phyloP scores from a whole-genome alignment of 768 basidiomycete species.

The Leucogyrophana mollusca region DNA sequence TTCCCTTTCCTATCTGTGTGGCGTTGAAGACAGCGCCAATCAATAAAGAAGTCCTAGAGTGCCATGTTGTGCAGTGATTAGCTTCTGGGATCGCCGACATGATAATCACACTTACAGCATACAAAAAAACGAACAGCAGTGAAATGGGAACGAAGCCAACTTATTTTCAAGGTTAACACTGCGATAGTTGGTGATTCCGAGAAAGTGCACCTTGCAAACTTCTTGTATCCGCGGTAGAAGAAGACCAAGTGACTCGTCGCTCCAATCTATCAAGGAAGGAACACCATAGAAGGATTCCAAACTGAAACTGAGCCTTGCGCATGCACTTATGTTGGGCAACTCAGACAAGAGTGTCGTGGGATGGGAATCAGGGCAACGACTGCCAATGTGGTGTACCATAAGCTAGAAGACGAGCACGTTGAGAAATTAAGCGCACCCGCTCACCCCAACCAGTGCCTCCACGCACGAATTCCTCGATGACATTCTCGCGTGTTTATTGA shows the following conservation, averaged over 20 bases:
- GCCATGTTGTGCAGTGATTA: not conserved
- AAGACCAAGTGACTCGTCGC: conserved; percentile 37
- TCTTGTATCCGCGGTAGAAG: conserved; percentile 35
- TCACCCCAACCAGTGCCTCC: too few species aligned
- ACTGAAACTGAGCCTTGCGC: conserved; percentile 14
- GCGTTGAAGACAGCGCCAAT: conserved; percentile 13
- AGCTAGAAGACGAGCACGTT: too few species aligned
- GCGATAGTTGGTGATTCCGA: not conserved
- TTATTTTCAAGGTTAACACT: not conserved
- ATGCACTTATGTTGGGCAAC: too few species aligned
- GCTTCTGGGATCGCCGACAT: too few species aligned
- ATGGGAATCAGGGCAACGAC: too few species aligned
- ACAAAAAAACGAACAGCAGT: conserved; percentile 31
- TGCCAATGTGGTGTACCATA: too few species aligned
- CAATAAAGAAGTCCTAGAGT: conserved; percentile 5
- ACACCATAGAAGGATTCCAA: conserved; percentile 17
- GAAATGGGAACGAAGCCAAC: conserved; percentile 28
- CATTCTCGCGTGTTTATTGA: too few species aligned
- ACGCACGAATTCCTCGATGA: too few species aligned
- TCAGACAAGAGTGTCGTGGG: too few species aligned
- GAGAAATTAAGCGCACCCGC: too few species aligned
- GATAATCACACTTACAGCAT: not conserved
- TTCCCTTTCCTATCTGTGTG: not conserved
- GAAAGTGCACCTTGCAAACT: conserved; percentile 27
- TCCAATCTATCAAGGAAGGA: conserved; percentile 33